Percentiles rank a stretch among this genome's conserved stretches.
phyloP scores from a whole-genome alignment of 345 rosid genomes.

The Cardamine resedifolia region DNA sequence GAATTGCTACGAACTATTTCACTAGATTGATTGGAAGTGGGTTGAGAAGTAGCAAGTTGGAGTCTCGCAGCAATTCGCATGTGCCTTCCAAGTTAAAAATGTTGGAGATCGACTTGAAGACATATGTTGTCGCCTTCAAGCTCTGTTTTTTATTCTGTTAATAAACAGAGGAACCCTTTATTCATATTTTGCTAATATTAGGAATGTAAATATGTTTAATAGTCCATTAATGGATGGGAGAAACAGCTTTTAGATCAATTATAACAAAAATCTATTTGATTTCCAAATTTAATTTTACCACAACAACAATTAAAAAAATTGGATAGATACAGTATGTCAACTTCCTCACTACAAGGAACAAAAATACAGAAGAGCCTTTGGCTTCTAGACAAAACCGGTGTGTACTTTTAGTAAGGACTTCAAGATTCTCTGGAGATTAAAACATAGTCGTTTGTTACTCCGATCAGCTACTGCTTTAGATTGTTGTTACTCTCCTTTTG shows the following conservation, averaged over 20 bases:
- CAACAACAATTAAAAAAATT: no score
- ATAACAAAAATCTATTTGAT: not conserved
- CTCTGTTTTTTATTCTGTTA: not conserved
- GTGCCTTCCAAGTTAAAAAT: no score
- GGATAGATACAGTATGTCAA: not conserved
- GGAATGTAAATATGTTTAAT: not conserved
- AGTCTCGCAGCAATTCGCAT: no score
- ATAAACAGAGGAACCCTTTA: not conserved
- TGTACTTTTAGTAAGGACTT: not conserved
- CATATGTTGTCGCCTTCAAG: no score
- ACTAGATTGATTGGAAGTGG: no score
- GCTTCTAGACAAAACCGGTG: slow-evolving; percentile 18
- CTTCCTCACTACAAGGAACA: not conserved
- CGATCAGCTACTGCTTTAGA: not conserved
- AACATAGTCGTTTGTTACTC: not conserved
- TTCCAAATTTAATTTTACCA: not conserved
- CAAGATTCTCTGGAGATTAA: not conserved
- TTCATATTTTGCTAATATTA: no score
- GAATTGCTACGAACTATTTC: no score
- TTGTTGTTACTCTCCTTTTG: not conserved
- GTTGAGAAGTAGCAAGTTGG: no score
- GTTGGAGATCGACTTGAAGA: no score
- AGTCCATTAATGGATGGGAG: not conserved
- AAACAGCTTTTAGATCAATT: not conserved
- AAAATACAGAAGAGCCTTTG: slow-evolving; percentile 8